A percentile compares a stretch with the other conserved stretches of the same genome.
These are phyloP conservation scores for Discostella stelligera DNA, from an alignment of 352 stramenopile species.

Conservation along the genomic window DNA sequence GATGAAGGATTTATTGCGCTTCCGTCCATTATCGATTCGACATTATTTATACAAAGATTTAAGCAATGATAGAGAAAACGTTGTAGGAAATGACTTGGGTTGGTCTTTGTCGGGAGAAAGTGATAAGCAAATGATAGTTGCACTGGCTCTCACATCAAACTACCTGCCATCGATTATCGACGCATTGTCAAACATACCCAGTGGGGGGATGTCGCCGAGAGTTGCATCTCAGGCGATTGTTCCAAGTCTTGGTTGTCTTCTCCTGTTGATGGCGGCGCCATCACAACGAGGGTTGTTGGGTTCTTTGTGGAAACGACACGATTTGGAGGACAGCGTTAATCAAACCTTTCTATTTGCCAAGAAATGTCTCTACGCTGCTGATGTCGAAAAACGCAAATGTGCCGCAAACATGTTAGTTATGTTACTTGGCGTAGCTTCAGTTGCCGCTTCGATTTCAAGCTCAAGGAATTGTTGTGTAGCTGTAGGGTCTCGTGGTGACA, in stretches of 20 bases:
- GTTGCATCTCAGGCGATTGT: constrained; percentile 34
- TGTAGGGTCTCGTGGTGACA: not conserved
- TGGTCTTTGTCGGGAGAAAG: not conserved
- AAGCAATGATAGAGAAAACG: constrained; percentile 7
- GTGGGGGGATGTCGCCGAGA: constrained; percentile 36
- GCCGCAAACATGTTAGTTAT: constrained; percentile 37
- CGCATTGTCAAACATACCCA: constrained; percentile 36
- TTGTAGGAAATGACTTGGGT: constrained; percentile 11
- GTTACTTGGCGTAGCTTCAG: constrained; percentile 29
- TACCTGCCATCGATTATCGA: constrained; percentile 48
- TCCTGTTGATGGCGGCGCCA: constrained; percentile 23
- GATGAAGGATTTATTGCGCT: constrained; percentile 44
- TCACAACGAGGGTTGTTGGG: constrained; percentile 25
- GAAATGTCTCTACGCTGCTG: constrained; percentile 48
- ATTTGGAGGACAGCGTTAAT: constrained; percentile 51
- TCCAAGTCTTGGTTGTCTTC: constrained; percentile 28
- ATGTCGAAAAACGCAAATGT: constrained; percentile 41
- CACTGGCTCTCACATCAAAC: constrained; percentile 24
- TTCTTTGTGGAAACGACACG: constrained; percentile 40
- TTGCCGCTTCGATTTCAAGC: constrained; percentile 22
- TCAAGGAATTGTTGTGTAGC: not conserved
- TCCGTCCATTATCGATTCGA: constrained; percentile 18
- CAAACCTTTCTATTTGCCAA: constrained; percentile 54
- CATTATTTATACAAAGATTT: constrained; percentile 19
- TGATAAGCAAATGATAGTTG: constrained; percentile 22